Evolutionary conservation across 225 moss, liverwort and hornwort genomes (phyloP).

Genomic region (Marchantia polymorpha): DNA sequence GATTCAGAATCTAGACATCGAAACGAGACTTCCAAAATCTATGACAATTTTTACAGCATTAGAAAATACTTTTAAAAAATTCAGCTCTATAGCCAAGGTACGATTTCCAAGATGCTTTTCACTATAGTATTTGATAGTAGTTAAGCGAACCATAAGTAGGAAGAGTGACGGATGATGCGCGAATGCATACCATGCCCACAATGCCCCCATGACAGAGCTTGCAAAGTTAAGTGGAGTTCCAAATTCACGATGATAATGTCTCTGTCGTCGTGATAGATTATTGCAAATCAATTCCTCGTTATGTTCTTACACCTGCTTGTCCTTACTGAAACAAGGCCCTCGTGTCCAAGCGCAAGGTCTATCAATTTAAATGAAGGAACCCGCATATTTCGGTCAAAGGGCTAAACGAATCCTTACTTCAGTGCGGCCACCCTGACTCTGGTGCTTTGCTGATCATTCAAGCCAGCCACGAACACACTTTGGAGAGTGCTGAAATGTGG

Average conservation of each 20-base stretch:
- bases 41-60: too few relatives aligned
- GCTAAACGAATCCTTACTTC: conserved; percentile 50
- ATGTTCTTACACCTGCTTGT: not conserved
- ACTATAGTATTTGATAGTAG: too few relatives aligned
- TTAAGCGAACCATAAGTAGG: not conserved
- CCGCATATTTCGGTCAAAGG: not conserved
- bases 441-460: conserved; percentile 96
- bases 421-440: conserved; percentile 92
- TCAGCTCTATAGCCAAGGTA: not conserved
- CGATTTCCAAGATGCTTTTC: not conserved
- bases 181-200: not conserved
- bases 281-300: not conserved
- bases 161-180: not conserved
- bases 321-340: not conserved
- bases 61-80: not conserved
- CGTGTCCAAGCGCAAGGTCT: not conserved
- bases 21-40: not conserved
- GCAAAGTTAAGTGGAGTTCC: not conserved
- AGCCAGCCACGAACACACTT: conserved; percentile 82
- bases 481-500: conserved; percentile 96
- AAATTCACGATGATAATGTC: not conserved
- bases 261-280: not conserved
- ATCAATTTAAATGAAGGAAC: not conserved
- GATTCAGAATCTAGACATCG: not conserved
- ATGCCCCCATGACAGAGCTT: not conserved